Evolutionary conservation across 2,329 filamentous ascomycete genomes (phyloP), one percentile per base, ranked within the genome.

Genomic region (Blumeria hordei): DNA sequence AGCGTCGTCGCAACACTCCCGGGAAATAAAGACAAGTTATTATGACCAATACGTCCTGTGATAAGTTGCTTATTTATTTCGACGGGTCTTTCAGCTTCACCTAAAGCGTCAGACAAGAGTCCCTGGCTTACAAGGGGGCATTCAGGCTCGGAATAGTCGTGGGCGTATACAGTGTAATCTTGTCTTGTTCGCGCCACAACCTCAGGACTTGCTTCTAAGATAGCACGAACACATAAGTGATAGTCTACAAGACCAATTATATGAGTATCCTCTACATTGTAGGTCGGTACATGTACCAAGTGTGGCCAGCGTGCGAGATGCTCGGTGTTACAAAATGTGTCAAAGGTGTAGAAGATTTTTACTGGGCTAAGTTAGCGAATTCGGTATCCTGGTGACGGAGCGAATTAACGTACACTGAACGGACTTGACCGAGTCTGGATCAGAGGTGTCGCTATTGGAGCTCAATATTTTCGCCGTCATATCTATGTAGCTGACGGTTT

Each of bases 341-440:
- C 88, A 69, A 96, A 95, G 35, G 88, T 94, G 69, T 96, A 98
- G 58, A 94, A 81, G 53, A 96, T 84, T 74, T 96, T 96, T 68
- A 96, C 88, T 94, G 68, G 21, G 4, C 21, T 28, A 4, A 28
- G 21, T 28, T 28, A 28, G 21, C 21, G 4, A 28, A 28, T 28
- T 28, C 4, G 21, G 21, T 28, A 28, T 28, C 2, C 21, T 28
- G 21, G 21, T 4, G 4, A 2, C 4, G 21, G 21, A 28, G 2
- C 21, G 4, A 28, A 28, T 28, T 28, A 28, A 28, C 4, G 21
- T 28, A 28, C 21, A 28, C 4, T 28, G 21, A 28, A 28, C 21
- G 21, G 21, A 28, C 21, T 28, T 28, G 21, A 28, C 21, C 21
- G 21, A 28, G 21, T 28, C 21, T 28, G 4, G 2, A 28, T 28